phyloP scores from a whole-genome alignment of 495 filamentous ascomycete genomes.

The Acidomyces sp. region DNA sequence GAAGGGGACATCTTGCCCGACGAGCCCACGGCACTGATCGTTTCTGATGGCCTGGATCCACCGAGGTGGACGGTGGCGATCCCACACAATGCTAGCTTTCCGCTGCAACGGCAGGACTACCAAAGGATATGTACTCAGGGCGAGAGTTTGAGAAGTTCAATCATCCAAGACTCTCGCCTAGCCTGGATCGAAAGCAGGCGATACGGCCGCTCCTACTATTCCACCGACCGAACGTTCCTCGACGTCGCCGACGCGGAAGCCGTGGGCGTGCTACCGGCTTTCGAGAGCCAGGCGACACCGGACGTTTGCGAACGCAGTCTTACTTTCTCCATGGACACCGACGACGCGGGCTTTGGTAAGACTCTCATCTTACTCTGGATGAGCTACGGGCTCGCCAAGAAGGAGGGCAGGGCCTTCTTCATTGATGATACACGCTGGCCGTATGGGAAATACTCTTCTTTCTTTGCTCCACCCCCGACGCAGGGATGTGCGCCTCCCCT shows the following conservation, averaged over 20 bases:
- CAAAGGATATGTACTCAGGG: conserved; percentile 46
- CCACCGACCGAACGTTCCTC: conserved; percentile 48
- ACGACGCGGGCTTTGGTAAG: conserved; percentile 54
- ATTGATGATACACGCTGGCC: conserved; percentile 65
- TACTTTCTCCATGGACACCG: conserved; percentile 56
- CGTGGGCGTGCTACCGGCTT: conserved; percentile 39
- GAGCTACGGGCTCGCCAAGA: conserved; percentile 58
- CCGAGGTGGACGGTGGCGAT: conserved; percentile 60
- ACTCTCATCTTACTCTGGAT: conserved; percentile 61
- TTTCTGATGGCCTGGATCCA: conserved; percentile 42
- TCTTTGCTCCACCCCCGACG: conserved; percentile 47
- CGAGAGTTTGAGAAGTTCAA: conserved; percentile 34
- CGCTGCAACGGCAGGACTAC: conserved; percentile 46
- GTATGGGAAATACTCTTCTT: conserved; percentile 55
- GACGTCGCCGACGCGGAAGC: conserved; percentile 52
- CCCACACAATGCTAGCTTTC: conserved; percentile 43
- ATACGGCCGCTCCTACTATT: conserved; percentile 36
- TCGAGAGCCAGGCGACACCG: conserved; percentile 22
- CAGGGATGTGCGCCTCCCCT: conserved; percentile 49
- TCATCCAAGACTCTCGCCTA: conserved; percentile 27
- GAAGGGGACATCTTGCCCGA: conserved; percentile 38
- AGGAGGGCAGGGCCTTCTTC: conserved; percentile 58
- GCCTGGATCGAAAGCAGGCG: conserved; percentile 25
- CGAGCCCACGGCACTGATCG: conserved; percentile 44
- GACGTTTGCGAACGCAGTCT: conserved; percentile 50